Percentiles rank a stretch among this genome's conserved stretches.
Conservation (phyloP, 2,329 filamentous ascomycete species). For the Epichloe elymi region DNA sequence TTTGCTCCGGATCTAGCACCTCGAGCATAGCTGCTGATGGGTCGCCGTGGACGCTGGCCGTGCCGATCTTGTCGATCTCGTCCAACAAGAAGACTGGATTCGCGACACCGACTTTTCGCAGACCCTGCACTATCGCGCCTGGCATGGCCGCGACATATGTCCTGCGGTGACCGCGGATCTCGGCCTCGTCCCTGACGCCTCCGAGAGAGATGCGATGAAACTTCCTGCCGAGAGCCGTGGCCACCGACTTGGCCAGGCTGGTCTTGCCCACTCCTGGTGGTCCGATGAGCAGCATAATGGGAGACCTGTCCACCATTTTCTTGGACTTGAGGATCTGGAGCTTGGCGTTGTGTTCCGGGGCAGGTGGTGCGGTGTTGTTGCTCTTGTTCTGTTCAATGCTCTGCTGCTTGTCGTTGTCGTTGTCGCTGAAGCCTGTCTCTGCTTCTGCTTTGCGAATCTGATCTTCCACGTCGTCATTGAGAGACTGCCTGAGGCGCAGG, state of each 20-base stretch:
- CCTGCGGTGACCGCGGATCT: constrained; percentile 86
- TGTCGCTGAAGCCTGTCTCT: constrained; percentile 42
- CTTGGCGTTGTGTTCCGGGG: constrained; percentile 39
- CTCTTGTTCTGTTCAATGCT: neutral
- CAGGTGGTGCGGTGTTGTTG: neutral
- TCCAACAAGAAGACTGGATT: constrained; percentile 94
- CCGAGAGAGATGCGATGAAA: constrained; percentile 96
- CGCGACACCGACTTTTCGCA: constrained; percentile 89
- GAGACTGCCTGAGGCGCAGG: constrained; percentile 83
- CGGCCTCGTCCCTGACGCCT: constrained; percentile 89
- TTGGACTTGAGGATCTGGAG: constrained; percentile 66
- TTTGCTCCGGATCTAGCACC: constrained; percentile 94
- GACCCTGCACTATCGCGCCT: constrained; percentile 78
- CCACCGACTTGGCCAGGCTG: constrained; percentile 83
- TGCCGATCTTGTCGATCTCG: constrained; percentile 94
- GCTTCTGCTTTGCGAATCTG: constrained; percentile 59
- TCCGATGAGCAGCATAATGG: constrained; percentile 83
- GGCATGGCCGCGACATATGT: constrained; percentile 99
- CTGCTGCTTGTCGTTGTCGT: constrained; percentile 3
- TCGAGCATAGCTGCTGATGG: constrained; percentile 96
- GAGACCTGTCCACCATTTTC: constrained; percentile 86
- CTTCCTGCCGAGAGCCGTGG: constrained; percentile 80
- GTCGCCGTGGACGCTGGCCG: constrained; percentile 85
- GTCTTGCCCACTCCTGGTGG: constrained; percentile 95
- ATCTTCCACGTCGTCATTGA: constrained; percentile 70